phyloP scores from a whole-genome alignment of 345 rosid genomes.

The Geranium brycei region DNA sequence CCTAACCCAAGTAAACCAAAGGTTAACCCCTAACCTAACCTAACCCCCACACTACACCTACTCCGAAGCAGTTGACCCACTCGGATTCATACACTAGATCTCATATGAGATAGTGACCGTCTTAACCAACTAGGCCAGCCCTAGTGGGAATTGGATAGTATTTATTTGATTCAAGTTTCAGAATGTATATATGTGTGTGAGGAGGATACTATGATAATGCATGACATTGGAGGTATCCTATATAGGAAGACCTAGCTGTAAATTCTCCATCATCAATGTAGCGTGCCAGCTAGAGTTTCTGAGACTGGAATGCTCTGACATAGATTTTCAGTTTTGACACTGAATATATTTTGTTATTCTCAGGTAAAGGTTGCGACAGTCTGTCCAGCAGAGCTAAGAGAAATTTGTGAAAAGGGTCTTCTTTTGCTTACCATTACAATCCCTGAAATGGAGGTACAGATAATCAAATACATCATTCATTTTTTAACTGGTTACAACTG shows the following conservation, averaged over 20 bases:
- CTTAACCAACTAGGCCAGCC: too few relatives aligned
- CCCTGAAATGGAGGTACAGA: slow-evolving; percentile 90
- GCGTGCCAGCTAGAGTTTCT: not conserved
- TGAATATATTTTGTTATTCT: slow-evolving; percentile 1
- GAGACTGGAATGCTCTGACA: not conserved
- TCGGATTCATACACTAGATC: too few relatives aligned
- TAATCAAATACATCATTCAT: slow-evolving; percentile 1
- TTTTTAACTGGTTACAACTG: not conserved
- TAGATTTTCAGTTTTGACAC: not conserved
- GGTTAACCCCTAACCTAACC: too few relatives aligned
- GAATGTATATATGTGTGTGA: too few relatives aligned
- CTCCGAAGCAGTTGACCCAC: too few relatives aligned
- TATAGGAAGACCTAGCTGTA: not conserved
- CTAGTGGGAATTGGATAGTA: too few relatives aligned
- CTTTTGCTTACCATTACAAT: slow-evolving; percentile 82
- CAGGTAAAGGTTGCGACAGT: slow-evolving; percentile 44
- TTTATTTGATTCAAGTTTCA: too few relatives aligned
- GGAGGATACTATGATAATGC: not conserved
- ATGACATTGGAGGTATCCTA: not conserved
- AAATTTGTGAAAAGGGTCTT: slow-evolving; percentile 90
- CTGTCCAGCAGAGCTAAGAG: slow-evolving; percentile 54
- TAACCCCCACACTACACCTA: too few relatives aligned
- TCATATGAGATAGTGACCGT: too few relatives aligned
- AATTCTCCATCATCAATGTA: not conserved
- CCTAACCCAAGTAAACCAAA: too few relatives aligned